Base-by-base conservation (phyloP, 495 filamentous ascomycete genomes). In the Sphaerosporella brunnea region DNA sequence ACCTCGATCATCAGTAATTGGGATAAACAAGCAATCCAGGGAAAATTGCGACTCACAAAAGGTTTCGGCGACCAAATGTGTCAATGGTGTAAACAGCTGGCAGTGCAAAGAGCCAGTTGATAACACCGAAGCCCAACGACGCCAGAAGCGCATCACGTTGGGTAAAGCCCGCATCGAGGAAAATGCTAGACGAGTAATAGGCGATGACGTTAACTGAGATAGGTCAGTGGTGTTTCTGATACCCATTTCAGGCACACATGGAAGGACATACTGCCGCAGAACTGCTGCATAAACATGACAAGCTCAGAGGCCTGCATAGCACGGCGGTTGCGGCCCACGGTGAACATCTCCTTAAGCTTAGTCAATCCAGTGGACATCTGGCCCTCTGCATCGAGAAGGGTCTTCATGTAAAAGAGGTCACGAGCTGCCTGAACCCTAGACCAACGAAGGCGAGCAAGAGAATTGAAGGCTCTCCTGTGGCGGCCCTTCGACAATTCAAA, bases 261-360 rank as follows among this genome's bases (percentile, higher is more conserved):
- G 15, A 4, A 36, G 4, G 23, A 38, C 13, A 37, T 13, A 34
- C 9, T 11, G 24, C 30, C 15, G 52, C 62, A 53, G 57, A 83
- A 78, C 63, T 87, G 84, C 56, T 90, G 84, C 74, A 84, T 77
- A 51, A 84, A 86, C 82, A 87, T 86, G 45, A 88, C 78, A 51
- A 84, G 78, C 54, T 78, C 70, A 1, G 76, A 79, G 2, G 79
- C 80, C 32, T 81, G 51, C 66, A 79, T 73, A 2, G 84, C 84
- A 26, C 83, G 74, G n/a, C 83, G 73, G 58, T 86, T 88, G 28
- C 84, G 73, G 18, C 78, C 78, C 11, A 88, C 69, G 4, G 72
- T 80, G 42, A 85, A 71, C 38, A 90, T 56, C 52, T 90, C 81
- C 49, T 71, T 63, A 40, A 84, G 40, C 54, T 74, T 80, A 49